Evolutionary conservation across 768 basidiomycete genomes (phyloP).

Genomic region (Suillus subaureus): DNA sequence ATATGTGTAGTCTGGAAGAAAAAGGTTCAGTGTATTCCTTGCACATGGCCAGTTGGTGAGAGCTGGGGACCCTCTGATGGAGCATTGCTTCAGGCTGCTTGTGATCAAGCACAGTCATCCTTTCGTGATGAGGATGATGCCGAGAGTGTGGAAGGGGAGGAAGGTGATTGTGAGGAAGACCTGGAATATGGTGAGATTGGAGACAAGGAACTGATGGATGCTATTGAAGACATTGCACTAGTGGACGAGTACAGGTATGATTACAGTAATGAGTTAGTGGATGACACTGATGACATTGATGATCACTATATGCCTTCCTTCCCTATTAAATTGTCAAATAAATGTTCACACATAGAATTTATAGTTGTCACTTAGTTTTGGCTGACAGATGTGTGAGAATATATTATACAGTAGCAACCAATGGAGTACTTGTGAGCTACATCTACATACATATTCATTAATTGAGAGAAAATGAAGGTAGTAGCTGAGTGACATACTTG

Average conservation of each 20-base stretch:
- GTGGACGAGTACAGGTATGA: constrained; percentile 10
- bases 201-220: constrained; percentile 12
- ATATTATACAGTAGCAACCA: too few species aligned
- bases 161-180: neutral
- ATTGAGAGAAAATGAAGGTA: too few species aligned
- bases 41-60: neutral
- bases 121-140: neutral
- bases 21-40: constrained; percentile 4
- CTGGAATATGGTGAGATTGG: neutral
- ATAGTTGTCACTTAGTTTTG: neutral
- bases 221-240: constrained; percentile 14
- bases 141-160: neutral
- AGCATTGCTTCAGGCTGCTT: neutral
- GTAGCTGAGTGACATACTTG: neutral
- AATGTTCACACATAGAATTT: neutral
- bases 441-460: too few species aligned
- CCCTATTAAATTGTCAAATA: constrained; percentile 1
- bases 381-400: too few species aligned
- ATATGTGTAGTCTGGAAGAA: constrained; percentile 7
- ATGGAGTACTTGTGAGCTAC: too few species aligned
- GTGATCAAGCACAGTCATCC: neutral
- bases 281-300: neutral
- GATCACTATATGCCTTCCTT: constrained; percentile 1
- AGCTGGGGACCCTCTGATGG: constrained; percentile 11
- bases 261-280: neutral